phyloP scores from a whole-genome alignment of 306 rosid species.

The Citrullus colocynthis region DNA sequence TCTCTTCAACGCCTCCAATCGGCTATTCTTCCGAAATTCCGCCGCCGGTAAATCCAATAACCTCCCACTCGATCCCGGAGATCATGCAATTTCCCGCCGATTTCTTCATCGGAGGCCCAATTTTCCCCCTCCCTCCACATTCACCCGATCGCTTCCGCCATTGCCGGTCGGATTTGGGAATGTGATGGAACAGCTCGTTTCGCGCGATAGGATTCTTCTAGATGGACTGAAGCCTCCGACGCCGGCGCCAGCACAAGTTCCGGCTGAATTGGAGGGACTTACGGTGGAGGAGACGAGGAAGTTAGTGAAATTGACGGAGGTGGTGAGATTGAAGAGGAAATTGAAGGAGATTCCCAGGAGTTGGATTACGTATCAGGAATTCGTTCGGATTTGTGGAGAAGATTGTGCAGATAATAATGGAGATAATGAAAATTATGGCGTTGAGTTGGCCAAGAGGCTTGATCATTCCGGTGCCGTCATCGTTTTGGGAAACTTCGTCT shows the following conservation, averaged over 20 bases:
- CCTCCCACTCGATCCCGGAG: neutral
- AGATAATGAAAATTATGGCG: constrained; percentile 34
- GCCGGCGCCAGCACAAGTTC: neutral
- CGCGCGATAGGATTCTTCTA: neutral
- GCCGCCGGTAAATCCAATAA: neutral
- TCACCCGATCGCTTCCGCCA: neutral
- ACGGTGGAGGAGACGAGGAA: constrained; percentile 44
- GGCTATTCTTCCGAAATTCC: neutral
- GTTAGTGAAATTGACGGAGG: constrained; percentile 40
- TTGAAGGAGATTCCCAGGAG: constrained; percentile 25
- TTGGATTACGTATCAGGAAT: constrained; percentile 44
- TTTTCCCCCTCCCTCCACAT: neutral
- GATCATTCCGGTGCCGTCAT: constrained; percentile 65
- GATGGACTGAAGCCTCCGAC: constrained; percentile 6
- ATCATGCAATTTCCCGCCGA: neutral
- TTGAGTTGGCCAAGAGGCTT: constrained; percentile 40
- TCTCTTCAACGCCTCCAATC: neutral
- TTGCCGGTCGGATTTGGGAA: neutral
- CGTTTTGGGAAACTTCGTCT: constrained; percentile 55
- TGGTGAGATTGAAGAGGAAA: constrained; percentile 50
- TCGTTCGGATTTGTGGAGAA: constrained; percentile 44
- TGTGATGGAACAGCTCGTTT: neutral
- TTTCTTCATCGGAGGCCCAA: neutral
- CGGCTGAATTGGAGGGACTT: neutral
- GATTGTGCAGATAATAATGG: constrained; percentile 8